A percentile compares a stretch with the other conserved stretches of the same genome.
These are phyloP conservation scores for Ceratocystiopsis sp. DNA, from an alignment of 2,329 filamentous ascomycete genomes.

Conservation along the genomic window DNA sequence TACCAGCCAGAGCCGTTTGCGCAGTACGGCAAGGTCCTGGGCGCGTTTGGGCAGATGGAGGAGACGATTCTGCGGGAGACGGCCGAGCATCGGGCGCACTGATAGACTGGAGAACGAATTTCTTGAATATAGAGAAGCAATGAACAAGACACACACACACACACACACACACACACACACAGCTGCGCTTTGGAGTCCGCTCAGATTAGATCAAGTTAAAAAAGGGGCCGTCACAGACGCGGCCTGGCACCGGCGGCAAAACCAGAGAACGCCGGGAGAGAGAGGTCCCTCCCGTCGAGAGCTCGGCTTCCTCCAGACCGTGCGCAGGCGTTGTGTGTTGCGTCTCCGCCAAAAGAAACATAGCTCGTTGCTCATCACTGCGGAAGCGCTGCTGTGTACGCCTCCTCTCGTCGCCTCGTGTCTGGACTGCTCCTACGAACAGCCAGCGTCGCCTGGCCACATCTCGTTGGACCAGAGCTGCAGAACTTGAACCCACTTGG, in stretches of 20 bases:
- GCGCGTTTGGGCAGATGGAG: constrained; percentile 66
- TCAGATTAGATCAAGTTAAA: constrained; percentile 50
- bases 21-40: constrained; percentile 58
- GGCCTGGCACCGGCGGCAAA: constrained; percentile 20
- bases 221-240: constrained; percentile 22
- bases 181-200: constrained; percentile 16
- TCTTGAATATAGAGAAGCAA: background rate
- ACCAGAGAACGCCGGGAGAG: constrained; percentile 24
- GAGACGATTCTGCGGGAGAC: constrained; percentile 33
- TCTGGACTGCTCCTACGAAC: too few species aligned
- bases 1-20: constrained; percentile 62
- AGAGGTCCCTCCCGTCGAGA: constrained; percentile 7
- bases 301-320: constrained; percentile 31
- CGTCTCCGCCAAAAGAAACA: constrained; percentile 19
- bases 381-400: background rate
- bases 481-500: too few species aligned
- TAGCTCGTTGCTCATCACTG: constrained; percentile 23
- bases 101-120: constrained; percentile 47
- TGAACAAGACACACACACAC: constrained; percentile 5
- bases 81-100: constrained; percentile 6
- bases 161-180: too few species aligned
- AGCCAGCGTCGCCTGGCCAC: too few species aligned
- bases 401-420: background rate
- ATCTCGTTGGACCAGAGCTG: too few species aligned
- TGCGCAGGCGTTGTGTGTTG: constrained; percentile 4